These are phyloP conservation scores for Verticillium nonalfalfae DNA, from an alignment of 2,329 filamentous ascomycete species.

Conservation along the genomic window DNA sequence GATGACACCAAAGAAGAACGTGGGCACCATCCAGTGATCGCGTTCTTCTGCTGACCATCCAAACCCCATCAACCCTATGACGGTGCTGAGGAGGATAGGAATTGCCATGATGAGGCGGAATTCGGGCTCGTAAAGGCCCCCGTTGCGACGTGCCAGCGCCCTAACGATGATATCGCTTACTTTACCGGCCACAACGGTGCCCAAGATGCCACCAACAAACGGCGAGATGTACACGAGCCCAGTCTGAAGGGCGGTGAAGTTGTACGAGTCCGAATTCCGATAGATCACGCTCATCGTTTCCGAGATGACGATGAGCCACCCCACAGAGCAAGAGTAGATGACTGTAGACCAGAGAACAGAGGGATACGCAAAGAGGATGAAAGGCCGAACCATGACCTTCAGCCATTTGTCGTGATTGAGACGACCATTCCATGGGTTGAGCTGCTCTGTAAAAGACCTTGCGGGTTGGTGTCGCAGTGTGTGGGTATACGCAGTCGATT, in stretches of 20 bases:
- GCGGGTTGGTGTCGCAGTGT: conserved; percentile 60
- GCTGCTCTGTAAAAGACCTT: conserved; percentile 66
- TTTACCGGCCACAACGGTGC: conserved; percentile 86
- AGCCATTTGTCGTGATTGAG: conserved; percentile 74
- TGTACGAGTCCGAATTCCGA: conserved; percentile 60
- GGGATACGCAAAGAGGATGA: conserved; percentile 83
- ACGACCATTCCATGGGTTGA: conserved; percentile 72
- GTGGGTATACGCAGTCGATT: conserved; percentile 58
- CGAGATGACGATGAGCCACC: conserved; percentile 93
- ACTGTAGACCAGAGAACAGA: conserved; percentile 82
- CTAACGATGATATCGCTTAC: conserved; percentile 81
- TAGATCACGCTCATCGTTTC: conserved; percentile 82
- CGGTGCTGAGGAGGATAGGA: conserved; percentile 71
- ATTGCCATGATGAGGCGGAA: conserved; percentile 84
- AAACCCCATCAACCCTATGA: conserved; percentile 86
- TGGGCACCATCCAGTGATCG: conserved; percentile 86
- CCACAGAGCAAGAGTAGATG: conserved; percentile 81
- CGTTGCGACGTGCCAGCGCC: conserved; percentile 76
- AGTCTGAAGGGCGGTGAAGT: conserved; percentile 74
- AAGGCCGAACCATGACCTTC: conserved; percentile 70
- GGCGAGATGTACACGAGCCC: conserved; percentile 87
- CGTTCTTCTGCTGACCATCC: conserved; percentile 80
- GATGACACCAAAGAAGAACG: conserved; percentile 85
- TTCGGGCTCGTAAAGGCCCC: conserved; percentile 81
- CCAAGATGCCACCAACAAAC: conserved; percentile 80